phyloP scores from a whole-genome alignment of 371 early-diverging fungal genomes.

The Mortierella polycephala region DNA sequence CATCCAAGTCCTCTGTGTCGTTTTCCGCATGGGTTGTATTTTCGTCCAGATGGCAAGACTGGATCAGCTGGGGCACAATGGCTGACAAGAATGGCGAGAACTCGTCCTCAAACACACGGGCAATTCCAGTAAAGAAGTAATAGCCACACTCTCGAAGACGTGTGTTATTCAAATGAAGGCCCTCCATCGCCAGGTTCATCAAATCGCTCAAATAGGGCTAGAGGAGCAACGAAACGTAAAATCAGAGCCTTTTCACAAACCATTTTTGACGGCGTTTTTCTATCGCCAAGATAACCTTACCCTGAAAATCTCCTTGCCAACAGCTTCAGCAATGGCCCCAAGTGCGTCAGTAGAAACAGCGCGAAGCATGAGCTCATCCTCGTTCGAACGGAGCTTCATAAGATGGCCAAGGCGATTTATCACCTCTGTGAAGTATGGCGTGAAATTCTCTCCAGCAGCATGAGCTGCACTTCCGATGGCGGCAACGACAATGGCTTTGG shows the following conservation, averaged over 20 bases:
- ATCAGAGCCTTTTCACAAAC: not conserved
- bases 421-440: slow-evolving; percentile 83
- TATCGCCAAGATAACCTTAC: slow-evolving; percentile 23
- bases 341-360: slow-evolving; percentile 90
- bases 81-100: slow-evolving; percentile 80
- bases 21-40: slow-evolving; percentile 53
- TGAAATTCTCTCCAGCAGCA: slow-evolving; percentile 77
- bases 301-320: slow-evolving; percentile 83
- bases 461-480: slow-evolving; percentile 92
- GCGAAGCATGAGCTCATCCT: slow-evolving; percentile 79
- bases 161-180: slow-evolving; percentile 75
- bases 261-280: not conserved
- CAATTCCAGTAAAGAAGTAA: slow-evolving; percentile 86
- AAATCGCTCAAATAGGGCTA: slow-evolving; percentile 75
- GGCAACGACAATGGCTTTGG: slow-evolving; percentile 79
- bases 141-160: slow-evolving; percentile 87
- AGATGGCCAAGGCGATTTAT: slow-evolving; percentile 75
- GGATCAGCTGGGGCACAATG: slow-evolving; percentile 80
- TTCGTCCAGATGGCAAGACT: slow-evolving; percentile 80
- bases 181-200: slow-evolving; percentile 84
- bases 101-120: slow-evolving; percentile 85
- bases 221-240: not conserved
- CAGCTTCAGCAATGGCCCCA: slow-evolving; percentile 88
- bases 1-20: slow-evolving; percentile 54
- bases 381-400: slow-evolving; percentile 75